phyloP scores from a whole-genome alignment of 768 basidiomycete genomes.

The Sarcomyxa edulis region DNA sequence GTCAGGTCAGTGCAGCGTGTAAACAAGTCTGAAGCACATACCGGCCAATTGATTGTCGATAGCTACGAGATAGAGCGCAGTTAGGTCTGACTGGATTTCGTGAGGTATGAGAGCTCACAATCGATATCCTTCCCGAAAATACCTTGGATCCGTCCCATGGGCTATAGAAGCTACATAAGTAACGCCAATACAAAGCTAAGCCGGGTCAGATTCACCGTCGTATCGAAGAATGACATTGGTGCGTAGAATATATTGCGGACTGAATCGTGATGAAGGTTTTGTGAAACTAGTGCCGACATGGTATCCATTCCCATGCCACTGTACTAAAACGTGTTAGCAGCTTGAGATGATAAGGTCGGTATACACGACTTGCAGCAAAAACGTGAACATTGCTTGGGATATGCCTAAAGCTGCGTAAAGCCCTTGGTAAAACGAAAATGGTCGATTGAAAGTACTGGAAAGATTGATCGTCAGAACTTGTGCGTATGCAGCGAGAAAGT shows the following conservation, averaged over 20 bases:
- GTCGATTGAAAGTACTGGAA: constrained; percentile 38
- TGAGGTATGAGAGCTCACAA: constrained; percentile 27
- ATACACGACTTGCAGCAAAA: constrained; percentile 39
- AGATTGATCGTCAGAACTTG: background rate
- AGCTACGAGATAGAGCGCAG: constrained; percentile 26
- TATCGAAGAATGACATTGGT: constrained; percentile 78
- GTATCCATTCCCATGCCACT: constrained; percentile 52
- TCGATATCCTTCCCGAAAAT: constrained; percentile 67
- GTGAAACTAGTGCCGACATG: constrained; percentile 54
- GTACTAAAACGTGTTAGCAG: background rate
- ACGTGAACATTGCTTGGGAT: constrained; percentile 48
- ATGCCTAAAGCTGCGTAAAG: constrained; percentile 61
- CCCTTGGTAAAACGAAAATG: constrained; percentile 58
- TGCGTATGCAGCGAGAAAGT: background rate
- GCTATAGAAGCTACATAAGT: constrained; percentile 24
- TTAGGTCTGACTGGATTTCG: background rate
- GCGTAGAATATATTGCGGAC: constrained; percentile 59
- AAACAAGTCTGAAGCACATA: constrained; percentile 17
- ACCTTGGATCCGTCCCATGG: constrained; percentile 54
- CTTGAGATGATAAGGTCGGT: background rate
- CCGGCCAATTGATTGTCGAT: constrained; percentile 59
- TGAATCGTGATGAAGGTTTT: constrained; percentile 54
- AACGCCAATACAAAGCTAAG: background rate
- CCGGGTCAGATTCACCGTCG: constrained; percentile 32
- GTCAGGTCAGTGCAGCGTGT: constrained; percentile 1